A percentile compares a stretch with the other conserved stretches of the same genome.
Conservation (phyloP, 176 grass and related monocot species). For the Saccharum spontaneum region DNA sequence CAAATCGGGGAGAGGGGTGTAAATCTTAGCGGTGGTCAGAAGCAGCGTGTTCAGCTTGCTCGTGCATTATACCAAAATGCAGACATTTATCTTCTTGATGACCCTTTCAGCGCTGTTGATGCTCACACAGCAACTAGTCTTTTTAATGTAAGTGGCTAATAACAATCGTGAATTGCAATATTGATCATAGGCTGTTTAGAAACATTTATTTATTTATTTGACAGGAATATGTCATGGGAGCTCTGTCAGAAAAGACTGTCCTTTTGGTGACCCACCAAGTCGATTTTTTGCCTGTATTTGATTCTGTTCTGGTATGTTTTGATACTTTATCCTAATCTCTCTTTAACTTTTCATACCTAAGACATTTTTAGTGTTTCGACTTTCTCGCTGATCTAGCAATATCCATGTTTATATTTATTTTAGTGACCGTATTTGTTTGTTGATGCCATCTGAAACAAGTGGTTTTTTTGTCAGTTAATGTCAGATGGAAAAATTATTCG, state of each 20-base stretch:
- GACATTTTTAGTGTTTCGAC: neutral
- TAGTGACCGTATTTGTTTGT: neutral
- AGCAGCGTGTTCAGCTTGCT: conserved; percentile 91
- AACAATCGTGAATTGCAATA: neutral
- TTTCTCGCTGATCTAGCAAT: neutral
- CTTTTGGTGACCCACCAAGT: conserved; percentile 95
- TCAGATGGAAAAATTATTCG: conserved; percentile 69
- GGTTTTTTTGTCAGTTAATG: conserved; percentile 67
- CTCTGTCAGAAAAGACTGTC: conserved; percentile 78
- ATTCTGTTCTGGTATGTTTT: conserved; percentile 65
- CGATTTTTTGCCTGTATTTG: conserved; percentile 84
- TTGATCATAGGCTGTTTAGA: neutral
- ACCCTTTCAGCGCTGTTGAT: conserved; percentile 98
- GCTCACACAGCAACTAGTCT: conserved; percentile 81
- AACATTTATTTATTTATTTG: neutral
- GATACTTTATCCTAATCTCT: neutral
- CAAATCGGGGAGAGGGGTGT: conserved; percentile 93
- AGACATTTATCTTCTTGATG: conserved; percentile 89
- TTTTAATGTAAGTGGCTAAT: conserved; percentile 63
- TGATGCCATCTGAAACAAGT: conserved; percentile 15
- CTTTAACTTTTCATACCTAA: neutral
- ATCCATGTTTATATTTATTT: neutral
- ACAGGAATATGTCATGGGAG: conserved; percentile 90
- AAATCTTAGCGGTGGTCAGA: conserved; percentile 97
- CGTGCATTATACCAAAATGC: conserved; percentile 89